A percentile compares a stretch with the other conserved stretches of the same genome.
Evolutionary conservation across 257 asterid species (phyloP).

Genomic region (Gentiana dahurica): DNA sequence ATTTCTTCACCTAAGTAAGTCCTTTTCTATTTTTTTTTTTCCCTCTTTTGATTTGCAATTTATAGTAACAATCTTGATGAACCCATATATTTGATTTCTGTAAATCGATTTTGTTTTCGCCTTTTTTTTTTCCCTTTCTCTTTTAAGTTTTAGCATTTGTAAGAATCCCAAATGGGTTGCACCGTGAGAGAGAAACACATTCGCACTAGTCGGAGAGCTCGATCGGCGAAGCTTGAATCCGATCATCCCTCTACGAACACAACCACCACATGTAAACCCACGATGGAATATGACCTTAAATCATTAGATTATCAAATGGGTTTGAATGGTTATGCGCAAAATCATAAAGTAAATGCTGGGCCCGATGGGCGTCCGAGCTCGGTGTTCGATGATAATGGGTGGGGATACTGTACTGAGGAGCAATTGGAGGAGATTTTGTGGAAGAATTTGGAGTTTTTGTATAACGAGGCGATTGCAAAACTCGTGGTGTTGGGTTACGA

Average conservation of each 20-base stretch:
- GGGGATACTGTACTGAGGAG: constrained; percentile 34
- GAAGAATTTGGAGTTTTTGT: constrained; percentile 51
- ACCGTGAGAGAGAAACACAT: constrained; percentile 60
- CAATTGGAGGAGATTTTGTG: constrained; percentile 60
- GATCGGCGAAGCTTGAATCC: constrained; percentile 57
- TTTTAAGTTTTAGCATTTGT: constrained; percentile 1
- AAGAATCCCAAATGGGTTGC: constrained; percentile 42
- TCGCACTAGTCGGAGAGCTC: constrained; percentile 56
- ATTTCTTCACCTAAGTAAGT: too few relatives aligned
- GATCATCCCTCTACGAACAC: constrained; percentile 21
- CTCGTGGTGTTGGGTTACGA: constrained; percentile 57
- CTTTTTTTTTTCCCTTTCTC: too few relatives aligned
- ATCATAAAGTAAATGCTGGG: not conserved
- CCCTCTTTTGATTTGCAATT: too few relatives aligned
- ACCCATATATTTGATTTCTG: too few relatives aligned
- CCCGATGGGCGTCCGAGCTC: constrained; percentile 7
- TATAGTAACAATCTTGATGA: too few relatives aligned
- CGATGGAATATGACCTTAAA: constrained; percentile 20
- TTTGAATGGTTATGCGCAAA: constrained; percentile 7
- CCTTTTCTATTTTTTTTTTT: too few relatives aligned
- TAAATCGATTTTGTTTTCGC: too few relatives aligned
- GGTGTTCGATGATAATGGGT: constrained; percentile 19
- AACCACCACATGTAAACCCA: constrained; percentile 13
- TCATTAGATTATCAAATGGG: constrained; percentile 16
- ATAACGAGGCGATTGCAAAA: constrained; percentile 51